Percentiles rank a stretch among this genome's conserved stretches.
Evolutionary conservation across 129 eudicot species (phyloP).

Genomic region (Chrysanthemum lavandulifolium): DNA sequence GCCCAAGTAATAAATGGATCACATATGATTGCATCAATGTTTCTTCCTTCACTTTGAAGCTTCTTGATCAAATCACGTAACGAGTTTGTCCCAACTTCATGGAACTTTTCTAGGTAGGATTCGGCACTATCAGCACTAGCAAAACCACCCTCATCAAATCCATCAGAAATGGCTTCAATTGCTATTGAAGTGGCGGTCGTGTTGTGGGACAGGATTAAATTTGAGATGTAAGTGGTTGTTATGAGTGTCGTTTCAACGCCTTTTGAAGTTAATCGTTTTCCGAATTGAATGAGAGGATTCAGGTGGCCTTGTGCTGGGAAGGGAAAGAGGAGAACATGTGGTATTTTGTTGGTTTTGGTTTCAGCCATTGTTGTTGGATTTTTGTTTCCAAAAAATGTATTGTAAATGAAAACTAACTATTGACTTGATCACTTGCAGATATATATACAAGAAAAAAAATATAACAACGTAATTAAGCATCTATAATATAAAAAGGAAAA

Average conservation of each 20-base stretch:
- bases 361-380: background rate
- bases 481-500: too few species aligned
- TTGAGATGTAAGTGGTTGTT: conserved; percentile 14
- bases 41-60: conserved; percentile 12
- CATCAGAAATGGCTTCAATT: background rate
- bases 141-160: conserved; percentile 8
- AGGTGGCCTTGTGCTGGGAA: conserved; percentile 49
- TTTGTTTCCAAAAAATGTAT: too few species aligned
- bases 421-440: too few species aligned
- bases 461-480: too few species aligned
- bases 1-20: conserved; percentile 42
- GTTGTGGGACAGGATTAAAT: background rate
- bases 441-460: too few species aligned
- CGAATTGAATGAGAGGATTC: conserved; percentile 41
- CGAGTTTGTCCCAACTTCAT: background rate
- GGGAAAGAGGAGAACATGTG: conserved; percentile 37
- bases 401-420: too few species aligned
- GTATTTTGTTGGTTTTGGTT: background rate
- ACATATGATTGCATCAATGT: conserved; percentile 30
- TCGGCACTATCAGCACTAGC: conserved; percentile 10
- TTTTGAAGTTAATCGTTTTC: conserved; percentile 37
- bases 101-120: conserved; percentile 4
- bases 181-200: background rate
- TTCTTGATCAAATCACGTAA: conserved; percentile 8
- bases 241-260: conserved; percentile 35